Conservation (phyloP, 2,329 filamentous ascomycete genomes). For the Pseudopyricularia cyperi region DNA sequence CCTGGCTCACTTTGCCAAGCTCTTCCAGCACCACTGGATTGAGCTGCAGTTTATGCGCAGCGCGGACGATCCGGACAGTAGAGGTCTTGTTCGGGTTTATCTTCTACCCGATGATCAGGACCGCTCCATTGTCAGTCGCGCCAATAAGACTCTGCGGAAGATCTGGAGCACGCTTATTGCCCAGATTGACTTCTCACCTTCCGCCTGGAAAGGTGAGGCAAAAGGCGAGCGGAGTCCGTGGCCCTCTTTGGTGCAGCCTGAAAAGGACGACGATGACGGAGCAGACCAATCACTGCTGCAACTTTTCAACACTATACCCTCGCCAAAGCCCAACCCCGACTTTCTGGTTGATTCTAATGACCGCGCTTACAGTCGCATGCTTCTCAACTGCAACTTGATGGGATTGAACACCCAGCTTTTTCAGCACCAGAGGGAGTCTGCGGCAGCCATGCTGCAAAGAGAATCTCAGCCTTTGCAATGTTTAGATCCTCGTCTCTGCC, state of each 20-base stretch:
- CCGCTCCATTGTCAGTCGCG: constrained; percentile 36
- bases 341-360: constrained; percentile 17
- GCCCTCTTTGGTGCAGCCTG: constrained; percentile 2
- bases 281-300: constrained; percentile 47
- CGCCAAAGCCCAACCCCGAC: constrained; percentile 45
- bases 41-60: constrained; percentile 24
- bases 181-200: constrained; percentile 39
- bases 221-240: neutral
- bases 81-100: constrained; percentile 38
- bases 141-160: constrained; percentile 27
- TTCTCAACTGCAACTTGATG: constrained; percentile 38
- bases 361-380: constrained; percentile 32
- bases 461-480: constrained; percentile 52
- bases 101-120: constrained; percentile 54
- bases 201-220: constrained; percentile 40
- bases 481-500: constrained; percentile 61
- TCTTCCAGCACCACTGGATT: constrained; percentile 28
- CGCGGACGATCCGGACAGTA: constrained; percentile 5
- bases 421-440: constrained; percentile 67
- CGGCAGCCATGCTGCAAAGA: constrained; percentile 71
- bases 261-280: constrained; percentile 7
- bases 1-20: constrained; percentile 5
- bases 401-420: constrained; percentile 57
- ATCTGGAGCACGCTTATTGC: constrained; percentile 34
- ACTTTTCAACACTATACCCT: constrained; percentile 62